Evolutionary conservation across 164 flowering plant species (phyloP).

Genomic region (Paratinospora sagittata): DNA sequence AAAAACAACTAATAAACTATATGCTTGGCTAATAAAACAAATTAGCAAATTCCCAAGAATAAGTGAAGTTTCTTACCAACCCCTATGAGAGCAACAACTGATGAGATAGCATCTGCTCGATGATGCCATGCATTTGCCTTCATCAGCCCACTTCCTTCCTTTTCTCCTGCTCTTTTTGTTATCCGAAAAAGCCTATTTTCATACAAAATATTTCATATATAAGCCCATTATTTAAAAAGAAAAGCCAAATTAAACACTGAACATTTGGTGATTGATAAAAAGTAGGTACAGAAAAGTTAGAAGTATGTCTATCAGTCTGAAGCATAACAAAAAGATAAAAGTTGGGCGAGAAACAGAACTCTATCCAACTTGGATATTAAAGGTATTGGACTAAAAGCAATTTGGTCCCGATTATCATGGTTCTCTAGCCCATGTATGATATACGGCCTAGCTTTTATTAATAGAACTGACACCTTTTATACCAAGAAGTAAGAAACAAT

Average conservation of each 20-base stretch:
- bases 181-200: slow-evolving; percentile 72
- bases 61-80: slow-evolving; percentile 60
- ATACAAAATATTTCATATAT: neutral
- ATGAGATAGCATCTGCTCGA: slow-evolving; percentile 93
- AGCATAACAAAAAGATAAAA: neutral
- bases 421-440: neutral
- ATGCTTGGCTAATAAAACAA: neutral
- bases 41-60: neutral
- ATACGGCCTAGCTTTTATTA: neutral
- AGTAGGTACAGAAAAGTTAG: neutral
- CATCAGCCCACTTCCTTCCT: slow-evolving; percentile 83
- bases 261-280: neutral
- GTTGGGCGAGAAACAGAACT: neutral
- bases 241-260: neutral
- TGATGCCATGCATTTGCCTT: slow-evolving; percentile 99
- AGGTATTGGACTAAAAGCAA: neutral
- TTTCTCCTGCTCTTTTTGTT: slow-evolving; percentile 90
- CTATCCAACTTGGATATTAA: neutral
- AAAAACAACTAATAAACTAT: too few species aligned
- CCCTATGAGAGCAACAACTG: slow-evolving; percentile 90
- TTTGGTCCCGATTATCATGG: neutral
- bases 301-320: neutral
- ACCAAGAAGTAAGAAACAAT: neutral
- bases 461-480: neutral
- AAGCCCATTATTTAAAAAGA: neutral